Percentiles rank a stretch among this genome's conserved stretches.
Evolutionary conservation across 2,329 filamentous ascomycete species (phyloP).

Genomic region (Colletotrichum tamarilloi): DNA sequence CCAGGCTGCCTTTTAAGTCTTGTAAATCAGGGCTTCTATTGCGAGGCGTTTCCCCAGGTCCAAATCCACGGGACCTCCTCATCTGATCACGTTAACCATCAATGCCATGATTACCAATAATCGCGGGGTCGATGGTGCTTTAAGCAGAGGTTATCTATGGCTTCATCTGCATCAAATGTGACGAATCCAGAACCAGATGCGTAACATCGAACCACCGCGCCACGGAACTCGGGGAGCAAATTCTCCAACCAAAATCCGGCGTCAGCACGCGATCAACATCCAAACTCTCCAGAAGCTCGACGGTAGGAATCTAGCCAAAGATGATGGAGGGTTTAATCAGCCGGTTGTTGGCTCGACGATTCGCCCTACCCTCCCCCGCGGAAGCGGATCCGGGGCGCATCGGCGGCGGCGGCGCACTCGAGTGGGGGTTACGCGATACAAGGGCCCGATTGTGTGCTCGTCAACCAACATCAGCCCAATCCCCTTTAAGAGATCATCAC

Average conservation of each 20-base stretch:
- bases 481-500: conserved; percentile 3
- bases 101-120: conserved; percentile 26
- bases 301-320: conserved; percentile 2
- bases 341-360: background rate
- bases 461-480: conserved; percentile 10
- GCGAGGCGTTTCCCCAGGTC: background rate
- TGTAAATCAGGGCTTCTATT: background rate
- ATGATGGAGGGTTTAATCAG: conserved; percentile 6
- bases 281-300: background rate
- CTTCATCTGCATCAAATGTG: conserved; percentile 20
- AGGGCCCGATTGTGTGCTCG: conserved; percentile 33
- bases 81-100: background rate
- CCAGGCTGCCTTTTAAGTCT: background rate
- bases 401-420: background rate
- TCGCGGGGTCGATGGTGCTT: conserved; percentile 8
- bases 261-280: conserved; percentile 24
- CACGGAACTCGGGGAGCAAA: background rate
- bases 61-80: background rate
- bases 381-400: conserved; percentile 22
- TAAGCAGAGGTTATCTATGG: conserved; percentile 1
- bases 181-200: conserved; percentile 13
- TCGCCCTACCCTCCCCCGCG: background rate
- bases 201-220: conserved; percentile 6
- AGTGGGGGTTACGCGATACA: conserved; percentile 33
- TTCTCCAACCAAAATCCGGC: conserved; percentile 4